Conservation (phyloP, 495 filamentous ascomycete species). For the Penicillium malachiteum region DNA sequence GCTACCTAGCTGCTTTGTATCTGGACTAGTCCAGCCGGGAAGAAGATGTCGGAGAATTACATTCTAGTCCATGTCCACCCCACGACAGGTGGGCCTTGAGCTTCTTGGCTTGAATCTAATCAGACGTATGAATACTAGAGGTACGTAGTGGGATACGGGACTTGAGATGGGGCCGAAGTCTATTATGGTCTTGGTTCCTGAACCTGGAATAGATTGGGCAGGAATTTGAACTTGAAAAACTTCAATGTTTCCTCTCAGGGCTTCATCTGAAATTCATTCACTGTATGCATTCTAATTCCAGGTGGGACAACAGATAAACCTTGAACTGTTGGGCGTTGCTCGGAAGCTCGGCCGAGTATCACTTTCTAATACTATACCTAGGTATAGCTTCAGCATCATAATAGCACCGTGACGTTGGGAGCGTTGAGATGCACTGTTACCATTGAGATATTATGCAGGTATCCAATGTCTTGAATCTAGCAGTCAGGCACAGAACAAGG, state of each 20-base stretch:
- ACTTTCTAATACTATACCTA: background rate
- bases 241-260: background rate
- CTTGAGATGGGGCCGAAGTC: background rate
- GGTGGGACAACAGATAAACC: conserved; percentile 15
- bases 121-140: background rate
- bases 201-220: background rate
- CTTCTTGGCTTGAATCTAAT: conserved; percentile 6
- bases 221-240: too few species aligned
- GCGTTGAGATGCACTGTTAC: conserved; percentile 12
- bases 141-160: background rate
- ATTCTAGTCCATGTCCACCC: conserved; percentile 10
- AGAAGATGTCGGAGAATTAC: conserved; percentile 22
- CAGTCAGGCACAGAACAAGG: conserved; percentile 1
- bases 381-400: background rate
- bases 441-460: conserved; percentile 5
- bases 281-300: conserved; percentile 18
- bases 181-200: background rate
- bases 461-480: background rate
- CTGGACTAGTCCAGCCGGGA: conserved; percentile 13
- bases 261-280: too few species aligned
- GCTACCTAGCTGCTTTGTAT: conserved; percentile 12
- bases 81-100: background rate
- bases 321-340: conserved; percentile 11
- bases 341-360: conserved; percentile 1
- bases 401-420: conserved; percentile 1